A percentile compares a stretch with the other conserved stretches of the same genome.
Conservation (phyloP, 2,329 filamentous ascomycete species). For the Didymella pomorum region DNA sequence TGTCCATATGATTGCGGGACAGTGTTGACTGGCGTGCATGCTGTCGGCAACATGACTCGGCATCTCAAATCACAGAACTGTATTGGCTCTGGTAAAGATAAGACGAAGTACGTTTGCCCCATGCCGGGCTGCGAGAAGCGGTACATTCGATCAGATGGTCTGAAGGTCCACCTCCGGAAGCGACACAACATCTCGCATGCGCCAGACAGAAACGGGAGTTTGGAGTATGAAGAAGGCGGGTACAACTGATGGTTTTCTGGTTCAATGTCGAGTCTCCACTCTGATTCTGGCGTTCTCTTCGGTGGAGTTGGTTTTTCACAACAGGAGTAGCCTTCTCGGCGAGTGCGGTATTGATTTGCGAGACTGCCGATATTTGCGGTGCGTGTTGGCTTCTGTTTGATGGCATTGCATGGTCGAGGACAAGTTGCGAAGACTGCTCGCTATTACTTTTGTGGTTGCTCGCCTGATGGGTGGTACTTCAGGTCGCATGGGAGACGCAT, state of each 20-base stretch:
- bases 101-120: slow-evolving; percentile 26
- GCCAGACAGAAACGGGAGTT: slow-evolving; percentile 3
- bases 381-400: not conserved
- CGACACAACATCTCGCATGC: slow-evolving; percentile 24
- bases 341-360: not conserved
- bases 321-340: not conserved
- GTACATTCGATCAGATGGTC: slow-evolving; percentile 41
- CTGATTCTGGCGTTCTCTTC: not conserved
- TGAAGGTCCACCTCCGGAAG: slow-evolving; percentile 30
- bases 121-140: slow-evolving; percentile 30
- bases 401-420: not conserved
- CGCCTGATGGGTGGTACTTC: not conserved
- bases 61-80: slow-evolving; percentile 39
- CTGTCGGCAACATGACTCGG: slow-evolving; percentile 40
- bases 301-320: not conserved
- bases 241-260: not conserved
- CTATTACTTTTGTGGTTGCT: not conserved
- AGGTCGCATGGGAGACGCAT: not conserved
- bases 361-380: not conserved
- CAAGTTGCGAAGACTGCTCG: not conserved
- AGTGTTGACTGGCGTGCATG: slow-evolving; percentile 35
- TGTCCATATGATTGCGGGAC: slow-evolving; percentile 37
- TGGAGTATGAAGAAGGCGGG: slow-evolving; percentile 7
- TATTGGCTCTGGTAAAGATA: slow-evolving; percentile 25
- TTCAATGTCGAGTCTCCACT: not conserved